Base-by-base conservation (phyloP, 768 basidiomycete species). In the Russula ochroleuca region DNA sequence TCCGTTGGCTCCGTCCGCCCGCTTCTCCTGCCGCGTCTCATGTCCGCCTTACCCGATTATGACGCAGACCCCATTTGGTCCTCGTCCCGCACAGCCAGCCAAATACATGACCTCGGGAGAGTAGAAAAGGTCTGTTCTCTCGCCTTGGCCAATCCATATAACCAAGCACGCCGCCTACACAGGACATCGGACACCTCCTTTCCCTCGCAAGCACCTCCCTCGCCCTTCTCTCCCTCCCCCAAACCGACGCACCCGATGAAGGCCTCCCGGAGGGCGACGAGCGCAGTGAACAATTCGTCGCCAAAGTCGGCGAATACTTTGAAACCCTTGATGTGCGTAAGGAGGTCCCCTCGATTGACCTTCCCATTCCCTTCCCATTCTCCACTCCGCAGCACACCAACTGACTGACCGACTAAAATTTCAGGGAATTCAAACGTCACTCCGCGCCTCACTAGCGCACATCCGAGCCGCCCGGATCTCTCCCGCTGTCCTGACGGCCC, bases 401-500 rank as follows among this genome's bases (percentile, higher is more conserved):
- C 35, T 10, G 4, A 35, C 35, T 35, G 6, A 35, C 10, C 1
- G 35, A 35, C 35, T 35, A 35, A 35, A 35, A 35, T 6, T 67
- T 37, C 70, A 91, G 90, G 76, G 82, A n/a, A 88, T 92, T 62
- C 90, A 93, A 73, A 79, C 79, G 37, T 82, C 84, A 37, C 81
- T 93, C 62, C 86, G 90, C 43, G 88, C 89, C 15, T 87, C 87
- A 4, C 78, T 92, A 64, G 90, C 90, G 19, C 89, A 92, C 68
- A 87, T 93, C 63, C 81, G 89, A 13, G 84, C 88, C 69, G 87
- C 89, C 11, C 85, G 90, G 67, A 90, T 92, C 70, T 87, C 90
- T 47, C 90, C 90, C 10, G 88, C 89, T n/a, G 86, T 89, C n/a
- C 90, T 93, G 69, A 87, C 86, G 54, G 90, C 90, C 0, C 89